Base-by-base conservation (phyloP, 73 alveolate species). In the Blepharisma japonicum region DNA sequence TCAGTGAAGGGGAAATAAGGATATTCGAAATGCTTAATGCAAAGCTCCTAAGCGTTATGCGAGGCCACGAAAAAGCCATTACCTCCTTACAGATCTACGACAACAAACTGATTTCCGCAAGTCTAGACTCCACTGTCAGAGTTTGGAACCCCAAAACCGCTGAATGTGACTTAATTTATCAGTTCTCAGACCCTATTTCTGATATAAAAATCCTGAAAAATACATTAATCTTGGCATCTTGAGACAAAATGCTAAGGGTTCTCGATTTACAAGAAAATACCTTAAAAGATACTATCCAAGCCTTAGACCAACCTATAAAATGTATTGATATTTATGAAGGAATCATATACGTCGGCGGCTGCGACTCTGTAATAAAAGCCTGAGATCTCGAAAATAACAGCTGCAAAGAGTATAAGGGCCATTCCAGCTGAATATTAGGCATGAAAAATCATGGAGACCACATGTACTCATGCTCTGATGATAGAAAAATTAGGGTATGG, bases 81-180 rank as follows among this genome's bases (percentile, higher is more conserved):
- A 86, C 85, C 68, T 78, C 77, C 6, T 77, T 86, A n/a, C 82
- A 94, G 61, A 39, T 83, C 6, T 91, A 88, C 54, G 55, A 86
- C 8, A 88, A 87, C 38, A 55, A 72, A 27, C 81, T 93, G 68
- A 79, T 88, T 81, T 87, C 96, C 48, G 89, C 97, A 27, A 77
- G 94, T 23, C 89, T 90, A 55, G 98, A 93, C 79, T 89, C 97
- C 72, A 90, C 98, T 11, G 90, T 90, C 6, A 54, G 98, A 53
- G 67, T 86, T 39, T 93, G 98, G 98, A 88, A 90, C 83, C 79
- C 83, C 25, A 77, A 80, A 71, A 72, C 87, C 6, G 88, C 88
- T 0, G 76, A 61, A 20, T 78, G 91, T 14, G 88, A 78, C 71
- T 39, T 81, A 46, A 78, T 87, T 11, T 87, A 77, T 51, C 86